Evolutionary conservation across 202 grass and related monocot genomes (phyloP), one percentile per base, ranked within the genome.

Genomic region (Musa balbisiana): DNA sequence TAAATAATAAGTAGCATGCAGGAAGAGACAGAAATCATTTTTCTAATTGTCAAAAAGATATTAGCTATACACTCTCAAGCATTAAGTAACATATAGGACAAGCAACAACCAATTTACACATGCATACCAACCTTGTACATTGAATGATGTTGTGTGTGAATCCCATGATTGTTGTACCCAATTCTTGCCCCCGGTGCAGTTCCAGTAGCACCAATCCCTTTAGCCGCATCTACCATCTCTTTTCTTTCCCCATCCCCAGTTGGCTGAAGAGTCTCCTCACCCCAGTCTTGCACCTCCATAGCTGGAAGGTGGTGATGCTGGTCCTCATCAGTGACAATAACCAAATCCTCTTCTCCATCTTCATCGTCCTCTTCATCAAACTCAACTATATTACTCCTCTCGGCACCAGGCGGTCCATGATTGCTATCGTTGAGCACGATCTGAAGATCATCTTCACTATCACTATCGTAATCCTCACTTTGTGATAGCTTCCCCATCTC

Each of bases 401-500:
- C 56, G 8, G 53, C 78, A 11, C 78, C 69, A 20, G 64, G 86
- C 54, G 52, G 85, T 23, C 84, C 83, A 10, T 85, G 87, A 53
- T 89, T 85, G 16, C 84, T 82, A 74, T 99, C 96, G 74, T 99
- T 99, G 83, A 99, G 89, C 65, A 99, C 91, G 76, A 99, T 99
- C 84, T 92, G 84, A 62, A 99, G 83, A 84, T 99, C 96, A 71
- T 99, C 96, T 51, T 99, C 96, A 69, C 96, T 99, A 50, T 99
- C 96, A 58, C 91, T 99, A 62, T 99, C 96, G 85, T 82, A 94
- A 11, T 92, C 87, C 8, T 99, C 95, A 73, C 82, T 92, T 55
- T 81, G 91, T 8, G 68, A 76, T 22, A 78, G 74, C 10, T 80
- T 78, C 62, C 79, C 11, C 13, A 73, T 49, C 14, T 62, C 60